Evolutionary conservation across 2,329 filamentous ascomycete species (phyloP), one percentile per base, ranked within the genome.

Genomic region (Paradendryphiella salina): DNA sequence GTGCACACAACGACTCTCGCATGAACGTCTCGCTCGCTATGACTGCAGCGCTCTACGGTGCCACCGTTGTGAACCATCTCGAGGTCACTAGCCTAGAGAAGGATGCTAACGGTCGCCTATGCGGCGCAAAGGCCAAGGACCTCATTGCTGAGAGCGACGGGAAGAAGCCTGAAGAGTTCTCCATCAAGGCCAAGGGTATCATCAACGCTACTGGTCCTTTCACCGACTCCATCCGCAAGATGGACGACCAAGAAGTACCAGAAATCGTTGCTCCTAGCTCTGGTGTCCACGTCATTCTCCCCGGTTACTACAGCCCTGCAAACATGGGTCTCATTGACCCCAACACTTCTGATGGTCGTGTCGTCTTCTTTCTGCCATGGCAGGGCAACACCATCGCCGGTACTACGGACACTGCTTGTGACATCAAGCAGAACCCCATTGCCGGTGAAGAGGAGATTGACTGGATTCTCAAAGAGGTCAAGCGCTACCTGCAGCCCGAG

Each of bases 281-380:
- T 33, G 90, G 90, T 64, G 89, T 93, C 21, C 90, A 96, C 73
- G 83, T 96, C 55, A 87, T 95, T 58, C 83, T 96, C 2, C 90
- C 90, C 17, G 90, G 90, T 39, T 95, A 94, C 77, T 94, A 88
- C 78, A 89, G 86, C 64, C 90, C 90, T 35, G 82, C 85, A 15
- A 87, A 91, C 67, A 94, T 95, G 89, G 90, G 90, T 54, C 80
- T 95, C 33, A 89, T 95, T 63, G 90, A 96, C 65, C 90, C 90
- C 4, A 85, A 85, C 33, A 94, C 90, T 1, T 95, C 90, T 1
- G 90, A 95, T 67, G 90, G 90, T 15, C 84, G 90, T 70, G 90
- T 95, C 41, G 93, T 95, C 67, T 95, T 95, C 83, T 95, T 96
- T 80, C 80, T 95, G 33, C 90, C 90, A 17, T 95, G 90, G 90